Percentiles rank a stretch among this genome's conserved stretches.
phyloP scores from a whole-genome alignment of 108 stramenopile genomes.

The Nannochloropsis salina region DNA sequence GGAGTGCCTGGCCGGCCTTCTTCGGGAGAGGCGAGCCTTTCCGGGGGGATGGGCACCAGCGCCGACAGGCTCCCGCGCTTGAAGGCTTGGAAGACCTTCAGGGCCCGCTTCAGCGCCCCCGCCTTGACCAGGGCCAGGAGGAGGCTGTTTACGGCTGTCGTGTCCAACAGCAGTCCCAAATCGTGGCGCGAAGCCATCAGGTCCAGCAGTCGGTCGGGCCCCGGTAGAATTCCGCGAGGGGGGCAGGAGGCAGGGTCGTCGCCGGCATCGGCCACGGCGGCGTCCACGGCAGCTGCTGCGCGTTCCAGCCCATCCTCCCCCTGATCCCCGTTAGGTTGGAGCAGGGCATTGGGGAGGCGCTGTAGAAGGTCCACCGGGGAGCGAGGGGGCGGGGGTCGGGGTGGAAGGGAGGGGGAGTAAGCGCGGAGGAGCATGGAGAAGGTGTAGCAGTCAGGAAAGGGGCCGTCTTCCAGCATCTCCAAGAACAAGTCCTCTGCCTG shows the following conservation, averaged over 20 bases:
- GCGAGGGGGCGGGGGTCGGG: not conserved
- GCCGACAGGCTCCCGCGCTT: constrained; percentile 1
- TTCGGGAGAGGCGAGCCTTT: not conserved
- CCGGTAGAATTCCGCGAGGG: not conserved
- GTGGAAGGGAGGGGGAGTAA: not conserved
- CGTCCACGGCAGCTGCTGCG: not conserved
- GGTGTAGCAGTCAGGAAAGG: not conserved
- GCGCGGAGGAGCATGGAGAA: constrained; percentile 17
- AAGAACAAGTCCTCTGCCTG: not conserved
- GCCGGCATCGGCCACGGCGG: not conserved
- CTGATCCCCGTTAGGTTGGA: not conserved
- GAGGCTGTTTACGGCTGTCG: not conserved
- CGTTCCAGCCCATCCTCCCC: not conserved
- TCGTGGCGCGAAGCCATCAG: not conserved
- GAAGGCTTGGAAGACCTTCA: not conserved
- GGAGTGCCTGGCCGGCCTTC: not conserved
- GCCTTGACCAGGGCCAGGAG: not conserved
- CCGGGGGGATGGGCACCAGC: not conserved
- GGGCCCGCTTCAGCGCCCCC: not conserved
- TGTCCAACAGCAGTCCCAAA: not conserved
- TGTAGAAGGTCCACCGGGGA: not conserved
- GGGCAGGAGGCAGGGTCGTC: not conserved
- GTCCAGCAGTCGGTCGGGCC: not conserved
- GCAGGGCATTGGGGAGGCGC: not conserved
- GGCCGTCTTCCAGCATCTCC: not conserved